Percentiles rank a stretch among this genome's conserved stretches.
Conservation (phyloP, 208 protist species). For the Crithidia bombi region DNA sequence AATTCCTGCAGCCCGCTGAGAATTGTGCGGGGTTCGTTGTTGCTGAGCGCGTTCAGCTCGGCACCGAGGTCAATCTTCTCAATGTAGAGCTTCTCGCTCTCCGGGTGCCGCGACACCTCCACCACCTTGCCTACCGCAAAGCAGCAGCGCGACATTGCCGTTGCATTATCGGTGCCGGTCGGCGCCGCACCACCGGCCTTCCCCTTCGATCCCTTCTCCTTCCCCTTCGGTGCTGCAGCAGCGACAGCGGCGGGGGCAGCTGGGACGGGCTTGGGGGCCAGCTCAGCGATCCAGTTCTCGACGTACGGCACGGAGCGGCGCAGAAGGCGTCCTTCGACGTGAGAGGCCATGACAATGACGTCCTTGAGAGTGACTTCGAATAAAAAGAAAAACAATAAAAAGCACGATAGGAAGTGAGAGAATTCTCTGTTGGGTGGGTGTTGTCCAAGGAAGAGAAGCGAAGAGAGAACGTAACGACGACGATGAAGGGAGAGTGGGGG, state of each 20-base stretch:
- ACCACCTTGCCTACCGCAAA: conserved; percentile 91
- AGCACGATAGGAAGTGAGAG: conserved; percentile 7
- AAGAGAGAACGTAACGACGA: too few relatives aligned
- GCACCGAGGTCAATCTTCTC: conserved; percentile 95
- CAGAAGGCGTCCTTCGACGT: conserved; percentile 77
- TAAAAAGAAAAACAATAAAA: conserved; percentile 7
- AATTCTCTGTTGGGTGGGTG: too few relatives aligned
- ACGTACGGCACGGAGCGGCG: conserved; percentile 79
- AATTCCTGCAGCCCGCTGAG: conserved; percentile 91
- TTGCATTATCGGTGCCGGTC: conserved; percentile 34
- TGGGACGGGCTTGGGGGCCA: conserved; percentile 39
- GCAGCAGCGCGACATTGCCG: conserved; percentile 83
- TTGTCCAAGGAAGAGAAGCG: neutral
- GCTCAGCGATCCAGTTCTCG: conserved; percentile 76
- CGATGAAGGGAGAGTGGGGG: too few relatives aligned
- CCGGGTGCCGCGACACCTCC: conserved; percentile 85
- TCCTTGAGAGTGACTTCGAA: neutral
- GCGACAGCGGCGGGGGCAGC: conserved; percentile 26
- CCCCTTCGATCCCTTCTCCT: conserved; percentile 25
- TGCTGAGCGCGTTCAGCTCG: conserved; percentile 63
- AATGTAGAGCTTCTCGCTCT: conserved; percentile 91
- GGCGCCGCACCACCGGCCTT: conserved; percentile 26
- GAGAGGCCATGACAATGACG: conserved; percentile 35
- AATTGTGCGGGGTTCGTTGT: conserved; percentile 85
- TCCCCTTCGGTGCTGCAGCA: conserved; percentile 17